phyloP scores from a whole-genome alignment of 805 yeast genomes.

The Kodamaea neixiangensis region DNA sequence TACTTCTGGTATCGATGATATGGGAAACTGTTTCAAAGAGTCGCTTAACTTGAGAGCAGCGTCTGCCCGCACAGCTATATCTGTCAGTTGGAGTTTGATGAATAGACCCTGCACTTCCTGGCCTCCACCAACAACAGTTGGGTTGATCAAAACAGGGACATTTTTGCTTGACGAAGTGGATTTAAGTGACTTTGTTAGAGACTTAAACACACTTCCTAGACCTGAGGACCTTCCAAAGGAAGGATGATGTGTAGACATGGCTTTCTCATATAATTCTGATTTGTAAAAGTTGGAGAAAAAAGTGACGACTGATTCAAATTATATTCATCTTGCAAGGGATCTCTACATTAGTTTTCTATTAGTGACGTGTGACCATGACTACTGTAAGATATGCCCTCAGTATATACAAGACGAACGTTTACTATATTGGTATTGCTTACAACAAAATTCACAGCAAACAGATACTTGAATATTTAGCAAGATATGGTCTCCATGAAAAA shows the following conservation, averaged over 20 bases:
- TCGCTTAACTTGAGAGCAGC: conserved; percentile 55
- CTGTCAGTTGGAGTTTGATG: conserved; percentile 38
- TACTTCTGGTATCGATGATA: conserved; percentile 65
- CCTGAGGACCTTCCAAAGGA: conserved; percentile 32
- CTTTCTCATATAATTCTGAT: neutral
- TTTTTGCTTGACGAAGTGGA: conserved; percentile 20
- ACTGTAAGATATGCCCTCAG: too few species aligned
- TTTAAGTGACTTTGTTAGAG: conserved; percentile 40
- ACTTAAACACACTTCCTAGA: conserved; percentile 41
- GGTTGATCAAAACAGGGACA: conserved; percentile 40
- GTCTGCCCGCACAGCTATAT: conserved; percentile 41
- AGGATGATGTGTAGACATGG: conserved; percentile 33
- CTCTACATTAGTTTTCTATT: too few species aligned
- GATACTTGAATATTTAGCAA: too few species aligned
- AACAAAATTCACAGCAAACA: too few species aligned
- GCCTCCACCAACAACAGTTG: conserved; percentile 49
- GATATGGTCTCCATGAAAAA: too few species aligned
- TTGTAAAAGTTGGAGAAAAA: neutral
- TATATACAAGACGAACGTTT: too few species aligned
- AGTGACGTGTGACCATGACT: too few species aligned
- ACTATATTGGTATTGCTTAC: too few species aligned
- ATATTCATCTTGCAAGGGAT: too few species aligned
- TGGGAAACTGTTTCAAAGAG: conserved; percentile 51
- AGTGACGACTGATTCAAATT: too few species aligned
- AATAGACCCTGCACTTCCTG: conserved; percentile 39